Base-by-base conservation (phyloP, 2,329 filamentous ascomycete genomes). In the Ceratocystis destructans region DNA sequence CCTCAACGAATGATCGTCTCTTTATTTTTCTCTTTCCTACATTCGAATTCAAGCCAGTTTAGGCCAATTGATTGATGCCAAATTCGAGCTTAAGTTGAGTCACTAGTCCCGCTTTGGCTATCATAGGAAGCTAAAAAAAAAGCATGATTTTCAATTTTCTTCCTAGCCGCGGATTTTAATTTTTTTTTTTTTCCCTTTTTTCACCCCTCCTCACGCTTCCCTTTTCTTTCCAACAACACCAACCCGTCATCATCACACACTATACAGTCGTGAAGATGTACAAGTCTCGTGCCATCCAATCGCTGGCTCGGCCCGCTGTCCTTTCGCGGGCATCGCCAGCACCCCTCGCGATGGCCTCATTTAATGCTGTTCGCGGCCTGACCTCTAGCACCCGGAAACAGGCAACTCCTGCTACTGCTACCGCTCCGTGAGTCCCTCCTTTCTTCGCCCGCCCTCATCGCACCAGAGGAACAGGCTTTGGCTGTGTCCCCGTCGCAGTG, bases 311-410 rank as follows among this genome's bases (percentile, higher is more conserved):
- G 63, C 59, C 66, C 4, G 48, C 57, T 33, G 59, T 64, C 66
- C 4, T 65, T 33, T 62, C 46, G 48, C 63, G 66, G 33, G 63
- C 67, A 67, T 62, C 67, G 67, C 61, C 57, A 62, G 61, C 46
- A 41, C 12, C 37, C 57, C 63, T 59, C 48, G 64, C 70, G 71
- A 64, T 57, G 15, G 71, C 66, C 48, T 48, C 57, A 6, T 67
- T 33, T 28, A 45, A 66, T 70, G 61, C 65, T 44, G 46, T 48
- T 6, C 66, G 66, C 33, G 53, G 45, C 45, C 41, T 67, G 46
- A 67, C 66, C 44, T 46, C 33, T 61, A 41, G 65, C 44, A 48
- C 67, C 66, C 48, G 64, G 71, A 61, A 64, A 71, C 71, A 73
- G 69, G 31, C 66, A 12, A 67, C 66, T 41, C 66, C 66, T 37